Evolutionary conservation across 345 rosid genomes (phyloP), one percentile per base, ranked within the genome.

Genomic region (Bruguiera parviflora): DNA sequence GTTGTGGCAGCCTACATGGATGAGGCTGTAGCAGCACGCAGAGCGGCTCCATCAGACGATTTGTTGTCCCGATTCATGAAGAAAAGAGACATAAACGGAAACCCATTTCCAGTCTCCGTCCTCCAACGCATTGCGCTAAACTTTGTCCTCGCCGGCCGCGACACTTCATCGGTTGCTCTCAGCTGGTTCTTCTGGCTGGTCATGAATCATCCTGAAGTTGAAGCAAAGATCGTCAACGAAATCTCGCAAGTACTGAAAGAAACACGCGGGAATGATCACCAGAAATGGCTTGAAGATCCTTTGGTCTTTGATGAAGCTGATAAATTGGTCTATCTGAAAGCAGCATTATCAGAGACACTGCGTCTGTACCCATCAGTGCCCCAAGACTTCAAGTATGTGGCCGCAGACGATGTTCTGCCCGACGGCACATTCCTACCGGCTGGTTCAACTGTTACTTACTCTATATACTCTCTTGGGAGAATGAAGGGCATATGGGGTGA

Each of bases 101-200:
- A 92, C 53, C 76, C 66, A 31, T 86, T 87, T 55, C 76, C 85
- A 7, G 84, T 75, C 56, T 70, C 73, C 0, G 90, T 88, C 69
- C 96, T 93, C 67, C 96, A 89, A 77, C 88, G 85, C 6, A 91
- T 93, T n/a, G 97, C 97, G 18, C 79, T 91, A 0, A 93, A 93
- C 79, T 93, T 93, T 57, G 93, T 91, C 68, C 91, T 92, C 0
- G 98, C 98, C 0, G 98, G 98, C 39, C 86, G 98, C 0, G 98
- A 92, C 78, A 92, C 98, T 5, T 92, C 98, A 4, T 92, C 98
- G 0, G 96, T 88, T 24, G 98, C 98, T 5, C 80, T 92, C 39
- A 90, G 95, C 75, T 92, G 98, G 98, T 92, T 92, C 79, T 92
- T 92, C 81, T 90, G 96, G 92, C 89, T 91, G 2, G 86, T 93